Conservation (phyloP, 257 asterid species). For the Penstemon eatonii region DNA sequence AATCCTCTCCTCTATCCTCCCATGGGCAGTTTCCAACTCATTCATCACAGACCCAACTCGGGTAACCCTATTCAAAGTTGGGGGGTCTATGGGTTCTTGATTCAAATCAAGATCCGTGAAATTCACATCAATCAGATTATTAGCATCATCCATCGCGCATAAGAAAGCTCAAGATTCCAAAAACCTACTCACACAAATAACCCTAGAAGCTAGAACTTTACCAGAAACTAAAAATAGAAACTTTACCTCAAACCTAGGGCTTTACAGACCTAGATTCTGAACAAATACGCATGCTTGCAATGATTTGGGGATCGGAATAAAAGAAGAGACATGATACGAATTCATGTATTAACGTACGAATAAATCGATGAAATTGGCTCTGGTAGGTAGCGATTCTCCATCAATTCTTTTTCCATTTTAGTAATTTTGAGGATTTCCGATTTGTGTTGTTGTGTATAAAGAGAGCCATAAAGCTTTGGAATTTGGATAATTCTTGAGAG, state of each 20-base stretch:
- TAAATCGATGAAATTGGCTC: conserved; percentile 8
- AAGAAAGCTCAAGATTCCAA: conserved; percentile 28
- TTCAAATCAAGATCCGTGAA: conserved; percentile 61
- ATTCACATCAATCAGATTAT: conserved; percentile 36
- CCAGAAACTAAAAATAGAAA: conserved; percentile 8
- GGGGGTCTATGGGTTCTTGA: conserved; percentile 59
- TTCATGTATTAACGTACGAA: neutral
- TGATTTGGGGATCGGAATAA: conserved; percentile 22
- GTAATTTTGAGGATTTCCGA: conserved; percentile 31
- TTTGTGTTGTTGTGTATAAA: conserved; percentile 7
- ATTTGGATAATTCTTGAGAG: conserved; percentile 39
- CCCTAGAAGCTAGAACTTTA: conserved; percentile 25
- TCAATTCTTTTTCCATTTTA: neutral
- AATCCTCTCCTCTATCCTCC: conserved; percentile 71
- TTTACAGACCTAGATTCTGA: conserved; percentile 20
- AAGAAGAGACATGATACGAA: conserved; percentile 6
- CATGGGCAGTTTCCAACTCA: conserved; percentile 61
- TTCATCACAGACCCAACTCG: conserved; percentile 43
- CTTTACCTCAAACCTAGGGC: conserved; percentile 31
- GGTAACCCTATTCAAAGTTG: conserved; percentile 36
- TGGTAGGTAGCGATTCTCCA: conserved; percentile 20
- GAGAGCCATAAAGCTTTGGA: conserved; percentile 19
- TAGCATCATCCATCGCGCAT: conserved; percentile 55
- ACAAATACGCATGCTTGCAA: neutral
- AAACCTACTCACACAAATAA: conserved; percentile 7